These are phyloP conservation scores for Nemania serpens DNA, from an alignment of 2,329 filamentous ascomycete species.

Conservation along the genomic window DNA sequence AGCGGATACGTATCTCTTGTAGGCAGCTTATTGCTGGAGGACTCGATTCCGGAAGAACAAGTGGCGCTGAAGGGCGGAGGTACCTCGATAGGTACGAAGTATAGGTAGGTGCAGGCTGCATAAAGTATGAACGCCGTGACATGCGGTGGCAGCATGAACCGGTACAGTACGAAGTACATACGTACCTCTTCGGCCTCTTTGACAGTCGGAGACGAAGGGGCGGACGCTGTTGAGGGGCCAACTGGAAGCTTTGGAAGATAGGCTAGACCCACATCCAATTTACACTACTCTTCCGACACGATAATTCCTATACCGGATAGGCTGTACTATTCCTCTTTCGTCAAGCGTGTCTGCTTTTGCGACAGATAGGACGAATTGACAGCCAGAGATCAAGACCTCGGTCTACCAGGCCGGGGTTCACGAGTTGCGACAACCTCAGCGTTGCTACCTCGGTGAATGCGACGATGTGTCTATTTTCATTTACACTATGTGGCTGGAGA, in stretches of 20 bases:
- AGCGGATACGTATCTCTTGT: not conserved
- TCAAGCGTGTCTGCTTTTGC: not conserved
- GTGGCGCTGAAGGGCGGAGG: not conserved
- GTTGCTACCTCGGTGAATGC: no score
- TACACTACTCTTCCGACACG: slow-evolving; percentile 17
- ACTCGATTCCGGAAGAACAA: slow-evolving; percentile 1
- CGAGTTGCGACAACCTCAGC: not conserved
- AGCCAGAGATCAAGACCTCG: not conserved
- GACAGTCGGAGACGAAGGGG: not conserved
- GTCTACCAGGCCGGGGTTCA: not conserved
- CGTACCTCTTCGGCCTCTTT: not conserved
- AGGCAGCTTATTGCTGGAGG: not conserved
- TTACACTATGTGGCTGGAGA: no score
- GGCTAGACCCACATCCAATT: slow-evolving; percentile 19
- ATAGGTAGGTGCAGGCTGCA: not conserved
- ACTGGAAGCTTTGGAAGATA: slow-evolving; percentile 28
- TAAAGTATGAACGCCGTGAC: not conserved
- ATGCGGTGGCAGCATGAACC: no score
- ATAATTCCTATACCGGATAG: not conserved
- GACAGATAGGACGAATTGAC: not conserved
- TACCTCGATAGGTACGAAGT: not conserved
- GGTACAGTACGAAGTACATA: not conserved
- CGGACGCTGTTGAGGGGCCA: slow-evolving; percentile 19
- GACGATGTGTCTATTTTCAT: no score
- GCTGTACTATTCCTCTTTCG: slow-evolving; percentile 13